A percentile compares a stretch with the other conserved stretches of the same genome.
phyloP scores from a whole-genome alignment of 2,329 filamentous ascomycete genomes.

The Penicillium olsonii region DNA sequence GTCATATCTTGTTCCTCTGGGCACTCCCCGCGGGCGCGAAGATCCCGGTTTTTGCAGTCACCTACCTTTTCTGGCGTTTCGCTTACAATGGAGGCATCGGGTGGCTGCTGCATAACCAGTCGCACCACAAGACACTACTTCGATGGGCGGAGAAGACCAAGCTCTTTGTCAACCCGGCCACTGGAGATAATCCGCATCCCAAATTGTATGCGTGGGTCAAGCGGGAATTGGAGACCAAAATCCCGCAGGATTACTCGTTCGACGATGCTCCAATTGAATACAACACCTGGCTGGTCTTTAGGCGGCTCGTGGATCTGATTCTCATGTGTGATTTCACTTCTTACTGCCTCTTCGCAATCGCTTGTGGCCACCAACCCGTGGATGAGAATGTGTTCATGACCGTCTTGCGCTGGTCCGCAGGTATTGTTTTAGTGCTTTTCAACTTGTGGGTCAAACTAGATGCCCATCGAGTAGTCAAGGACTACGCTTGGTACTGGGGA shows the following conservation, averaged over 20 bases:
- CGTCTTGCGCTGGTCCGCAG: constrained; percentile 73
- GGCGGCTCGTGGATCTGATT: constrained; percentile 92
- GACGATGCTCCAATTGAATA: constrained; percentile 94
- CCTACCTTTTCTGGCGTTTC: constrained; percentile 90
- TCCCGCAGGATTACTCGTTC: constrained; percentile 89
- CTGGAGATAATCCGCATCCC: constrained; percentile 80
- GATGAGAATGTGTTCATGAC: constrained; percentile 72
- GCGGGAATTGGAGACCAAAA: constrained; percentile 89
- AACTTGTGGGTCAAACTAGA: constrained; percentile 99
- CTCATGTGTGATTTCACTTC: constrained; percentile 98
- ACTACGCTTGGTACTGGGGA: constrained; percentile 99
- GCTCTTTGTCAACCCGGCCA: constrained; percentile 80
- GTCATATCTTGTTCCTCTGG: constrained; percentile 74
- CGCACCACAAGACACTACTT: constrained; percentile 80
- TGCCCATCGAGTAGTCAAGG: constrained; percentile 95
- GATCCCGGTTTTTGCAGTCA: constrained; percentile 73
- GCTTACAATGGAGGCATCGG: constrained; percentile 95
- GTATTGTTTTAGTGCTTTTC: constrained; percentile 80
- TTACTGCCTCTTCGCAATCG: constrained; percentile 92
- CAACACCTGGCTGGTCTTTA: constrained; percentile 98
- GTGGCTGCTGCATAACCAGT: constrained; percentile 83
- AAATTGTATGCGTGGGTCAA: constrained; percentile 82
- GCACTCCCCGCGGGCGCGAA: constrained; percentile 68
- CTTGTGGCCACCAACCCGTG: constrained; percentile 74
- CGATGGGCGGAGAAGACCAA: constrained; percentile 83